Evolutionary conservation across 371 early-diverging fungal species (phyloP).

Genomic region (Mucor velutinosus): DNA sequence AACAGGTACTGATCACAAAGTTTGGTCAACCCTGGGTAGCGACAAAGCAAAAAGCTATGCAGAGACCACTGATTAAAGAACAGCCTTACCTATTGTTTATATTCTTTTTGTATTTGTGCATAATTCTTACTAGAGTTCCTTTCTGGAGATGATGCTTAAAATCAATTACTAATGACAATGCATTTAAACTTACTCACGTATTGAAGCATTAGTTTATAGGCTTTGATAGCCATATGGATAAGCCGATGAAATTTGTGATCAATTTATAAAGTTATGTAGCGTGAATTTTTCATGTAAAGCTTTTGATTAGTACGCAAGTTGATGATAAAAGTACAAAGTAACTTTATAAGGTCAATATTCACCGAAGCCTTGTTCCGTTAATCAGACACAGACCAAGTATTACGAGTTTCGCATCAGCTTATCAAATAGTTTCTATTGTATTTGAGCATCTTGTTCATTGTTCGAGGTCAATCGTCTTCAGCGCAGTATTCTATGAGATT

Average conservation of each 20-base stretch:
- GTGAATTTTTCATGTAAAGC: too few species aligned
- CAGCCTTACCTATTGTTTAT: too few species aligned
- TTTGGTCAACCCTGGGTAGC: background rate
- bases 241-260: background rate
- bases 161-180: background rate
- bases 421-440: background rate
- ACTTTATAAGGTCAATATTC: background rate
- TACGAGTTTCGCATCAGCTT: background rate
- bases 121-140: too few species aligned
- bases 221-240: background rate
- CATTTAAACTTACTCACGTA: background rate
- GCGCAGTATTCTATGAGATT: background rate
- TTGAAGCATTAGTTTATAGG: background rate
- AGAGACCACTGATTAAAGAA: too few species aligned
- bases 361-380: background rate
- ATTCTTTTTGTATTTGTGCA: background rate
- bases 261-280: background rate
- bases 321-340: background rate
- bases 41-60: background rate
- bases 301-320: too few species aligned
- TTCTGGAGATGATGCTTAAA: background rate
- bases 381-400: background rate
- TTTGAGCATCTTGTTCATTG: background rate
- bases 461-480: background rate
- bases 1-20: background rate